Base-by-base conservation (phyloP, 306 rosid genomes). In the Heteromeles arbutifolia region DNA sequence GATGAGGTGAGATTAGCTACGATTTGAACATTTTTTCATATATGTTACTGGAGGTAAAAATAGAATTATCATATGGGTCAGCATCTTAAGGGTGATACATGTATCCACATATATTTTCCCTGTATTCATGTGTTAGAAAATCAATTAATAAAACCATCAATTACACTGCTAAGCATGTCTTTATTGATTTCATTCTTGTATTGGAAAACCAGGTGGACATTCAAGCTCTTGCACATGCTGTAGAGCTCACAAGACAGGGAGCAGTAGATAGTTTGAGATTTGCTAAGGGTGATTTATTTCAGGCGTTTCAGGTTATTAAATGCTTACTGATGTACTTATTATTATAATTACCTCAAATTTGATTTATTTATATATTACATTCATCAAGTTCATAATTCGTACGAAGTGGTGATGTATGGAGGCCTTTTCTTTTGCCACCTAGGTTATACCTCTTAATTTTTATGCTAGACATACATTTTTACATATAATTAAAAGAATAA, bases 191-290 rank as follows among this genome's bases (percentile, higher is more conserved):
- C 41, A 25, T 83, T 78, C 68, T 81, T 82, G 75, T 61, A 65
- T 84, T 78, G 73, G 70, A 44, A 80, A 86, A 84, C 75, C 90
- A 96, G 99, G 96, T 89, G 80, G 99, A 96, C 89, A 88, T 92
- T 78, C 99, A 96, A 84, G 99, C 99, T 79, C 98, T 96, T 75
- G 97, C 91, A 44, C 99, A 96, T 81, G 99, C 99, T 78, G 99
- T 96, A 65, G 98, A 92, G 85, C 98, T 96, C 77, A 92, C 92
- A 29, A 89, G 99, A 81, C 98, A 96, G 79, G 99, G 97, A 84
- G 98, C 99, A 31, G 87, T 96, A 70, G 99, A 96, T 82, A 96
- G 99, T 87, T 85, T 96, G 90, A 90, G 96, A 88, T 92, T 89
- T 58, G 86, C 98, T 1, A 92, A 90, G 95, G 99, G 99, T 74